Evolutionary conservation across 139 green algal genomes (phyloP), one percentile per base, ranked within the genome.

Genomic region (Picocystis salinarum): DNA sequence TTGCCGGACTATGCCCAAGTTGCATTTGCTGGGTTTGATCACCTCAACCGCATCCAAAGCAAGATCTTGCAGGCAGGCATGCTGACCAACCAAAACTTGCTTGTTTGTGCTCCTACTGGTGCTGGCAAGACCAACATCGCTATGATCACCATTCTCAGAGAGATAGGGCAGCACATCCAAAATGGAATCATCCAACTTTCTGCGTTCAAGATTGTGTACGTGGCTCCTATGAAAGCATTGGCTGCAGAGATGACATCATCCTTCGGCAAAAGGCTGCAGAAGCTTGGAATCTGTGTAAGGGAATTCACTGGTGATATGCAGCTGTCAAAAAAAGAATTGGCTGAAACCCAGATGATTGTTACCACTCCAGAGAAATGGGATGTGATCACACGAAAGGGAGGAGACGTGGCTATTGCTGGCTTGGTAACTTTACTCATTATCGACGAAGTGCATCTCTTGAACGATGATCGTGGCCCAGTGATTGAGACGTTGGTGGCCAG

Each of bases 341-440:
- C 69, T 39, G 80, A 87, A 48, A 96, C 85, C 12, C 80, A 95
- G 64, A 93, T 97, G 82, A 94, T 97, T 40, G 82, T 97, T 24
- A 97, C 87, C 12, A 97, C 87, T 3, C 87, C 87, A 3, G 87
- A 97, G 70, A 97, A 97, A 63, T 96, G 87, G 87, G 87, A 97
- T 52, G 87, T 97, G n/a, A 93, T 97, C 50, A 97, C 87, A 5
- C 70, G 87, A 36, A 97, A 97, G 51, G 59, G 39, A 31, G 37
- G 36, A 18, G 34, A 67, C 74, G 80, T 37, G 69, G 73, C 20
- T 66, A 61, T 90, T 31, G 65, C 75, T 9, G 58, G 67, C 4
- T 45, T 78, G 3, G 84, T 96, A 15, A 60, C 61, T 24, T 69
- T 95, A 47, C 79, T 95, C 6, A 91, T 94, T 62, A 85, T 95